Percentiles rank a stretch among this genome's conserved stretches.
These are phyloP conservation scores for Auxenochlorella protothecoides DNA, from an alignment of 139 green algal species.

Conservation along the genomic window DNA sequence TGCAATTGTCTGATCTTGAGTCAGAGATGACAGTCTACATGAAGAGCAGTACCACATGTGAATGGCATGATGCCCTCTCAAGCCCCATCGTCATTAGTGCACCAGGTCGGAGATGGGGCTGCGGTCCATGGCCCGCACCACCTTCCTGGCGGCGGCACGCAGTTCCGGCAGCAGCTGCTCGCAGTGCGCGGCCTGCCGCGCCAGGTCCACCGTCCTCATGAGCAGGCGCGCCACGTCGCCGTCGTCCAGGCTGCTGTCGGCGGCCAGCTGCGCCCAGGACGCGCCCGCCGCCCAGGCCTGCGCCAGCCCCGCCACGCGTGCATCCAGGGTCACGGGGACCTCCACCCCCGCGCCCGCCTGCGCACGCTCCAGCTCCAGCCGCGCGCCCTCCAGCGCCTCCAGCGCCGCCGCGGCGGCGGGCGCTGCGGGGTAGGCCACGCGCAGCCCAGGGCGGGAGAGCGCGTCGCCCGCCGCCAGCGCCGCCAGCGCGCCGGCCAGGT, in stretches of 20 bases:
- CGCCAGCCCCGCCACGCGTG: constrained; percentile 52
- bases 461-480: constrained; percentile 48
- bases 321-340: constrained; percentile 14
- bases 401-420: constrained; percentile 28
- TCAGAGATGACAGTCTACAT: too few species aligned
- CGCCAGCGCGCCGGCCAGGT: constrained; percentile 50
- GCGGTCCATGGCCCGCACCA: constrained; percentile 54
- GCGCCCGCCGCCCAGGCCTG: constrained; percentile 67
- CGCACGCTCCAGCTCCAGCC: constrained; percentile 38
- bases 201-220: constrained; percentile 61
- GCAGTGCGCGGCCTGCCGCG: constrained; percentile 43
- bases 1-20: too few species aligned
- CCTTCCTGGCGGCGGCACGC: constrained; percentile 30
- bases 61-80: background rate
- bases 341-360: constrained; percentile 39
- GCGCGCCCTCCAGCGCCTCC: constrained; percentile 41
- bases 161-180: constrained; percentile 43
- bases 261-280: constrained; percentile 50
- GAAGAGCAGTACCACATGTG: too few species aligned
- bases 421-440: constrained; percentile 35
- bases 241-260: constrained; percentile 63
- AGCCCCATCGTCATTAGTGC: background rate
- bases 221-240: constrained; percentile 77
- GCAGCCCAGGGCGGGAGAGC: constrained; percentile 17
- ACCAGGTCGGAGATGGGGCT: constrained; percentile 61